phyloP scores from a whole-genome alignment of 106 monocot species.

The Agapanthus africanus region DNA sequence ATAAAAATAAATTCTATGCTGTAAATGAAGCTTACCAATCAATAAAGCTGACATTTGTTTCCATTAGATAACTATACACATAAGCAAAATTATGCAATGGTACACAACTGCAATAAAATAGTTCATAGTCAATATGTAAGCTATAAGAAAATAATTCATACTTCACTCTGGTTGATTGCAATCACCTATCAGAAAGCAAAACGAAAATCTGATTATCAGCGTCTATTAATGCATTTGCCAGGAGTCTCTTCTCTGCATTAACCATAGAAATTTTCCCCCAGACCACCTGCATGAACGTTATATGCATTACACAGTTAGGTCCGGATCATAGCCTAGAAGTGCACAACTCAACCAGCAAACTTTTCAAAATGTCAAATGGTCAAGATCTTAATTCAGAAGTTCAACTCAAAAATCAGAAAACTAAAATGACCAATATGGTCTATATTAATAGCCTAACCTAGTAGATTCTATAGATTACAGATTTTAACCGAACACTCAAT shows the following conservation, averaged over 20 bases:
- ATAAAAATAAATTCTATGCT: background rate
- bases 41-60: slow-evolving; percentile 65
- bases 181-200: slow-evolving; percentile 70
- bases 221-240: slow-evolving; percentile 66
- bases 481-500: too few species aligned
- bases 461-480: background rate
- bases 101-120: slow-evolving; percentile 47
- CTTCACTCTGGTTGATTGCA: background rate
- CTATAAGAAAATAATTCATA: slow-evolving; percentile 1
- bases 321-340: background rate
- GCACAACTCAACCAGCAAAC: background rate
- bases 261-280: slow-evolving; percentile 81
- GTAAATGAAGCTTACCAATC: slow-evolving; percentile 51
- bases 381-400: background rate
- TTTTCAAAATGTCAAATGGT: background rate
- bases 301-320: background rate
- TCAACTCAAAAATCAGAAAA: too few species aligned
- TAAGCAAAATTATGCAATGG: slow-evolving; percentile 63
- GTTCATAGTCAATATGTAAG: background rate
- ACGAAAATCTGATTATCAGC: slow-evolving; percentile 70
- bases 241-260: slow-evolving; percentile 70
- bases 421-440: background rate
- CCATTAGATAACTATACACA: slow-evolving; percentile 65
- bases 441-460: background rate
- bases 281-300: slow-evolving; percentile 33